A percentile compares a stretch with the other conserved stretches of the same genome.
Evolutionary conservation across 176 grass and related monocot genomes (phyloP).

Genomic region (Echinochloa phyllopogon): DNA sequence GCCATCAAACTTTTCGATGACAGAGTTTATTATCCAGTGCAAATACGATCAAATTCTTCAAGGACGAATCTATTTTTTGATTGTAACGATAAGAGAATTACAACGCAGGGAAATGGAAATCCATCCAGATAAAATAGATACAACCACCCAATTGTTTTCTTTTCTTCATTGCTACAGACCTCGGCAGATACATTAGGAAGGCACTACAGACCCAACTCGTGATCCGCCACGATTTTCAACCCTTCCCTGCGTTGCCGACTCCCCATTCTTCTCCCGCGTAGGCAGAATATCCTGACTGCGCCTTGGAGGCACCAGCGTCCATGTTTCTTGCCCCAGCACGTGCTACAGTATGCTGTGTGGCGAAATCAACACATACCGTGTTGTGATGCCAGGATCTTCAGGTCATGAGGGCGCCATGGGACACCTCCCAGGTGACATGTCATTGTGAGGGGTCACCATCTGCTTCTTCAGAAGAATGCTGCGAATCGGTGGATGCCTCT

Average conservation of each 20-base stretch:
- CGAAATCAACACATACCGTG: neutral
- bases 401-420: conserved; percentile 11
- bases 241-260: conserved; percentile 17
- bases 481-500: conserved; percentile 39
- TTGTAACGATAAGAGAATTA: conserved; percentile 19
- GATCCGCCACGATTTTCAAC: conserved; percentile 3
- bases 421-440: neutral
- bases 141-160: conserved; percentile 39
- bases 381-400: conserved; percentile 13
- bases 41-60: neutral
- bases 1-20: neutral
- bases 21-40: neutral
- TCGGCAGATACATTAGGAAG: conserved; percentile 22
- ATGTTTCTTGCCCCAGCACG: conserved; percentile 27
- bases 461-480: conserved; percentile 34
- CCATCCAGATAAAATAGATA: conserved; percentile 31
- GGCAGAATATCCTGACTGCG: conserved; percentile 44
- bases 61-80: conserved; percentile 31
- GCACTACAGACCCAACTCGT: neutral
- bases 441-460: conserved; percentile 37
- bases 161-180: conserved; percentile 34
- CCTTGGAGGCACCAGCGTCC: neutral
- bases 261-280: conserved; percentile 18
- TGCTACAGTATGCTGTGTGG: neutral
- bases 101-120: conserved; percentile 36